These are phyloP conservation scores for Teratosphaeria viscida DNA, from an alignment of 2,329 filamentous ascomycete genomes.

Conservation along the genomic window DNA sequence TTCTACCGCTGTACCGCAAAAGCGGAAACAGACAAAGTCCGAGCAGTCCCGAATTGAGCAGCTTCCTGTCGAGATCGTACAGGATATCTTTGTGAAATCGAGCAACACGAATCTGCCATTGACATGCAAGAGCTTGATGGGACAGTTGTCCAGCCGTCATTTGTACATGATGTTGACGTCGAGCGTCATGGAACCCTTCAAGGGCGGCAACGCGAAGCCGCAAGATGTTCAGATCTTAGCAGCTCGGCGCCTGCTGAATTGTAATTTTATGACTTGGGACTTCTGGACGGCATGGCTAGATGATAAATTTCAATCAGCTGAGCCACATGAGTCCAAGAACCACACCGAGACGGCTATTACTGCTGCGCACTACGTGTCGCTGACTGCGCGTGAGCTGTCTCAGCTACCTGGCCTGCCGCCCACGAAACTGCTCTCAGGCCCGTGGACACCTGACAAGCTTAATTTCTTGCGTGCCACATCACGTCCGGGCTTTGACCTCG, in stretches of 20 bases:
- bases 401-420: conserved; percentile 13
- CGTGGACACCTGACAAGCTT: conserved; percentile 17
- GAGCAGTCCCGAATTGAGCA: conserved; percentile 21
- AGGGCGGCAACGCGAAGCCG: conserved; percentile 4
- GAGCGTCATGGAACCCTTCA: conserved; percentile 13
- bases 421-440: conserved; percentile 14
- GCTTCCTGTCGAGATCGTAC: conserved; percentile 26
- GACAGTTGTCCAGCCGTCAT: conserved; percentile 21
- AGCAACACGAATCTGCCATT: conserved; percentile 23
- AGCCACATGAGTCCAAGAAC: background rate
- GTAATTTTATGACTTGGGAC: conserved; percentile 25
- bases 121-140: conserved; percentile 17
- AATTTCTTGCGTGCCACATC: conserved; percentile 11
- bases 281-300: conserved; percentile 22
- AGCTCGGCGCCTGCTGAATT: conserved; percentile 21
- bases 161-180: conserved; percentile 19
- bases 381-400: conserved; percentile 2
- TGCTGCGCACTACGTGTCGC: background rate
- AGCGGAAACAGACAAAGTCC: conserved; percentile 6
- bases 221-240: conserved; percentile 7
- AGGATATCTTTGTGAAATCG: conserved; percentile 24
- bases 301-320: background rate
- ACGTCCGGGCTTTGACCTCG: conserved; percentile 3
- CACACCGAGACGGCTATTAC: background rate
- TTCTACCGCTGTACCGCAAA: conserved; percentile 2